A percentile compares a stretch with the other conserved stretches of the same genome.
Conservation (phyloP, 2,329 filamentous ascomycete species). For the Lachnellula arida region DNA sequence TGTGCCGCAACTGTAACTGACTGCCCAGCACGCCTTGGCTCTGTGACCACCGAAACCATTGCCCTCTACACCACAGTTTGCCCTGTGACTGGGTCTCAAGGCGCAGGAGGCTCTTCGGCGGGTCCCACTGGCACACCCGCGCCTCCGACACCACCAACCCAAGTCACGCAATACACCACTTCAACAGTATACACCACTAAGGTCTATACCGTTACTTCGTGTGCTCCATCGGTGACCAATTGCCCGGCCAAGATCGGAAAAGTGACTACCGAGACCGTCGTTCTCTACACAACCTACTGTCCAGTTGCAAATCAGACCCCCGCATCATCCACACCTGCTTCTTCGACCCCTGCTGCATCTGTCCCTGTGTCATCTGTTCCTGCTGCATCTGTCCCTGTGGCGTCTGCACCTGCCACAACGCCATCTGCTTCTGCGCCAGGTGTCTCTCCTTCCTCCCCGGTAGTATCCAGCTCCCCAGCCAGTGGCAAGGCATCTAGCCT, state of each 20-base stretch:
- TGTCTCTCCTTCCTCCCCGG: not conserved
- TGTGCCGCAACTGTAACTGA: conserved; percentile 28
- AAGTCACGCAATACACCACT: conserved; percentile 22
- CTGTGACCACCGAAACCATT: conserved; percentile 34
- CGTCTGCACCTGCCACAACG: not conserved
- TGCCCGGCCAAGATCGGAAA: conserved; percentile 19
- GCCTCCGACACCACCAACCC: conserved; percentile 1
- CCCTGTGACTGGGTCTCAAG: conserved; percentile 26
- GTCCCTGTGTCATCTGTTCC: not conserved
- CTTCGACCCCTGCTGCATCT: not conserved
- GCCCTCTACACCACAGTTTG: conserved; percentile 36
- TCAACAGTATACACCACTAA: conserved; percentile 48
- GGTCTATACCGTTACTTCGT: conserved; percentile 29
- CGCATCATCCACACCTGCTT: not conserved
- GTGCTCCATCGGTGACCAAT: conserved; percentile 23
- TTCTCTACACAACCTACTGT: conserved; percentile 26
- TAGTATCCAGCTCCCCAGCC: not conserved
- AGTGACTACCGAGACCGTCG: conserved; percentile 25
- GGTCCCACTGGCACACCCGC: not conserved
- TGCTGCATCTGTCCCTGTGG: not conserved
- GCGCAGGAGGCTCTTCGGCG: not conserved
- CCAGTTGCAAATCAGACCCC: conserved; percentile 10
- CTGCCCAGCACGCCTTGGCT: conserved; percentile 22
- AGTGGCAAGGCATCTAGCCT: not conserved
- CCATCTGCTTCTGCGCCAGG: not conserved